Conservation (phyloP, 2,329 filamentous ascomycete species). For the Alternaria gaisen region DNA sequence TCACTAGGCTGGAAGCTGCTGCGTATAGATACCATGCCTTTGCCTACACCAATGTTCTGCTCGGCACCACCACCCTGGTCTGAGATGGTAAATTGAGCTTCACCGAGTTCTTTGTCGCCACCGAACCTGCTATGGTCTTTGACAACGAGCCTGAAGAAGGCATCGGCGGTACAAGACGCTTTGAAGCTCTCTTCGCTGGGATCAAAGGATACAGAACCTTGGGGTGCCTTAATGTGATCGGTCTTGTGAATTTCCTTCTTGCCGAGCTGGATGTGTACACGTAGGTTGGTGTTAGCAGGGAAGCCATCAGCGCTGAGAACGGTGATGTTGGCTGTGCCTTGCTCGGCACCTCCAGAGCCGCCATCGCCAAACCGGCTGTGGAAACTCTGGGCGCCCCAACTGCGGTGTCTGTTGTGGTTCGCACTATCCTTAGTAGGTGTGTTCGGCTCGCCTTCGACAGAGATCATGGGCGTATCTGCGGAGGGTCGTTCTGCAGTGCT, state of each 20-base stretch:
- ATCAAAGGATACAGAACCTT: constrained; percentile 64
- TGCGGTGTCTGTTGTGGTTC: constrained; percentile 47
- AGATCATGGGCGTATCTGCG: constrained; percentile 43
- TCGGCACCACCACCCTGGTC: constrained; percentile 74
- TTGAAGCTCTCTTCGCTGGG: constrained; percentile 74
- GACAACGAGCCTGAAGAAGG: constrained; percentile 85
- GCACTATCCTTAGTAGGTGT: constrained; percentile 19
- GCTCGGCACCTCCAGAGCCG: constrained; percentile 62
- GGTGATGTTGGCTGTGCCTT: constrained; percentile 81
- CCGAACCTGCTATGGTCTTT: constrained; percentile 87
- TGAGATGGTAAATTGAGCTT: constrained; percentile 89
- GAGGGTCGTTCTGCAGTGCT: constrained; percentile 53
- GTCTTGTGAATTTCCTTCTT: constrained; percentile 87
- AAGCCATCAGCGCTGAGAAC: constrained; percentile 82
- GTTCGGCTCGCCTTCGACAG: constrained; percentile 36
- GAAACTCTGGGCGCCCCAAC: constrained; percentile 54
- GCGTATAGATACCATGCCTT: constrained; percentile 75
- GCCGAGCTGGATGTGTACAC: constrained; percentile 74
- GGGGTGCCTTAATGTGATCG: constrained; percentile 80
- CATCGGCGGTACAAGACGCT: constrained; percentile 78
- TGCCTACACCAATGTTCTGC: constrained; percentile 78
- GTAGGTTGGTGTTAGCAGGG: constrained; percentile 79
- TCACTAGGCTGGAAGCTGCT: constrained; percentile 72
- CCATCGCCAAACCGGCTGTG: constrained; percentile 44
- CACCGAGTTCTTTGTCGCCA: constrained; percentile 83